A percentile compares a stretch with the other conserved stretches of the same genome.
Evolutionary conservation across 2,329 filamentous ascomycete genomes (phyloP).

Genomic region (Fusarium sublunatum): DNA sequence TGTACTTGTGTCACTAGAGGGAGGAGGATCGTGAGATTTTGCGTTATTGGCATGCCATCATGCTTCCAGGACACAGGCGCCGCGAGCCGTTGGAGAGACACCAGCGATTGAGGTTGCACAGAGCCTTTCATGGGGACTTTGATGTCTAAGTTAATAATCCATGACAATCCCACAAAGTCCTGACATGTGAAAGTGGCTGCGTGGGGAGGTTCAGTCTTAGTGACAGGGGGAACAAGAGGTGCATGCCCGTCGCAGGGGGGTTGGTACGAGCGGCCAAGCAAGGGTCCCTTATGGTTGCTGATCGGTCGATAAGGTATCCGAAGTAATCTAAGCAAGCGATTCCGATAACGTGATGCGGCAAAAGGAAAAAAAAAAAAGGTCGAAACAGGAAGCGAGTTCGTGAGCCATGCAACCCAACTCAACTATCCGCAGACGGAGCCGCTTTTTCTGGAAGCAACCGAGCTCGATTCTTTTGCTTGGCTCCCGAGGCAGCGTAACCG

Average conservation of each 20-base stretch:
- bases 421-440: conserved; percentile 22
- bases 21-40: conserved; percentile 12
- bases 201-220: conserved; percentile 12
- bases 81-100: conserved; percentile 9
- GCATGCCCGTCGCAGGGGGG: conserved; percentile 36
- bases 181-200: conserved; percentile 52
- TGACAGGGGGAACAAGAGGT: conserved; percentile 31
- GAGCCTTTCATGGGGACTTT: conserved; percentile 3
- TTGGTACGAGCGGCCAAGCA: conserved; percentile 4
- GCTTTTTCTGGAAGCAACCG: conserved; percentile 38
- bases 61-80: neutral
- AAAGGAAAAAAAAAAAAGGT: conserved; percentile 18
- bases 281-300: conserved; percentile 8
- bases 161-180: neutral
- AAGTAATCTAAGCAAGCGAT: conserved; percentile 9
- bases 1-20: conserved; percentile 4
- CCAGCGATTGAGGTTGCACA: conserved; percentile 21
- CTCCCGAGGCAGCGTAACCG: conserved; percentile 38
- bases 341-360: conserved; percentile 34
- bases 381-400: conserved; percentile 39
- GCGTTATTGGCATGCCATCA: conserved; percentile 30
- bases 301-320: conserved; percentile 36
- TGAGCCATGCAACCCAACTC: conserved; percentile 9
- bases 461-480: conserved; percentile 25
- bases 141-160: conserved; percentile 17